Base-by-base conservation (phyloP, 345 rosid genomes). In the Xanthoceras sorbifolium region DNA sequence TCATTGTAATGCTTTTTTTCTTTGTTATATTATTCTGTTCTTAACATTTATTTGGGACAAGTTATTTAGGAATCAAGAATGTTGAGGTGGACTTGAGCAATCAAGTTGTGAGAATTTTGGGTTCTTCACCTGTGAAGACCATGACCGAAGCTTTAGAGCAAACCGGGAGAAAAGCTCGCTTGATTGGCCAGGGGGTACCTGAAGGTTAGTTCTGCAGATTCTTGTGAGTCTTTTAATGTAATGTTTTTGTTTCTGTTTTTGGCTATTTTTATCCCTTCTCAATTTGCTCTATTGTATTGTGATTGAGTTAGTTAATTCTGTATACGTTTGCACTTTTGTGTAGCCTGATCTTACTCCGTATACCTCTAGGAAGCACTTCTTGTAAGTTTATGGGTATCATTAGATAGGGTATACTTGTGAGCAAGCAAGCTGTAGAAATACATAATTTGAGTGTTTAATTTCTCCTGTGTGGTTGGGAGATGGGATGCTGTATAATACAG, bases 161-260 rank as follows among this genome's bases (percentile, higher is more conserved):
- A 86, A 93, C 92, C 0, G 97, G 98, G 63, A 86, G 94, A 68
- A 93, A 89, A 80, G 93, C 98, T 74, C 87, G 93, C 2, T 74
- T 96, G 75, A 92, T 96, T 71, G 99, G 99, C 65, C 98, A 93
- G 86, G 98, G 99, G 64, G 83, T 92, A 65, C 98, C 97, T 17
- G 94, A 96, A 85, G 99, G 99, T 96, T 46, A 68, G 90, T 81
- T 40, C 11, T 62, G 68, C 34, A 38, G 55, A 31, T 62, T 22
- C 40, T 12, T 22, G 0, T 20, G 2, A 54, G 9, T 36, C 29
- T 32, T 61, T 29, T 50, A 0, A 38, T 11, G 11, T 64, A 9
- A 28, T 22, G 66, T 23, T 69, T 15, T 6, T 22, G 38, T 22
- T 40, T 10, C 29, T 22, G 22, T 18, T 57, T 18, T 14, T 32